Conservation (phyloP, 306 rosid species). For the Cucumis hystrix region DNA sequence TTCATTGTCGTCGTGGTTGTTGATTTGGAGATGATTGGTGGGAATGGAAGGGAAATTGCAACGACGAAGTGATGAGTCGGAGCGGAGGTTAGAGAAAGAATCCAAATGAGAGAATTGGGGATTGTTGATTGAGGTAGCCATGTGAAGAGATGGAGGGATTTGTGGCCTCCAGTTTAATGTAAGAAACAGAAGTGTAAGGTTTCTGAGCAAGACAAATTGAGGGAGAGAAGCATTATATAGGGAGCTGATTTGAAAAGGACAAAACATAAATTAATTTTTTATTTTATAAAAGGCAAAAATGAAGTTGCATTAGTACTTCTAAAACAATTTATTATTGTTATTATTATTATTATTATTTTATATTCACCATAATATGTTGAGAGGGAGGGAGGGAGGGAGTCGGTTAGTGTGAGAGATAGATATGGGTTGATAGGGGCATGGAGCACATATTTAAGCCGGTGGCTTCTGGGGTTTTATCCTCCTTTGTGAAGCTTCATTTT, state of each 20-base stretch:
- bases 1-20: neutral
- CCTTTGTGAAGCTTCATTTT: neutral
- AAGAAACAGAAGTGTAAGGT: neutral
- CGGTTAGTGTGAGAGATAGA: neutral
- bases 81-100: neutral
- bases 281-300: neutral
- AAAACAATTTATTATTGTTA: too few species aligned
- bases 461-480: neutral
- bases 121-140: conserved; percentile 48
- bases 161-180: neutral
- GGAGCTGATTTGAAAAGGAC: neutral
- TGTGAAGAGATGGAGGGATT: neutral
- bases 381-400: neutral
- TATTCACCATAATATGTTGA: neutral
- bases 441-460: neutral
- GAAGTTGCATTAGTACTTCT: neutral
- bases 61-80: conserved; percentile 12
- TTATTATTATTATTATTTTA: too few species aligned
- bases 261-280: too few species aligned
- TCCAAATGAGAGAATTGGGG: conserved; percentile 19
- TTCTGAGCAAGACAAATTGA: neutral
- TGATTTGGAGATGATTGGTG: neutral
- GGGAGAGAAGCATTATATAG: neutral
- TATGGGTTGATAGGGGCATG: too few species aligned
- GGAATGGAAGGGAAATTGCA: neutral